Evolutionary conservation across 495 filamentous ascomycete species (phyloP).

Genomic region (Pseudomonodictys pantanalensis): DNA sequence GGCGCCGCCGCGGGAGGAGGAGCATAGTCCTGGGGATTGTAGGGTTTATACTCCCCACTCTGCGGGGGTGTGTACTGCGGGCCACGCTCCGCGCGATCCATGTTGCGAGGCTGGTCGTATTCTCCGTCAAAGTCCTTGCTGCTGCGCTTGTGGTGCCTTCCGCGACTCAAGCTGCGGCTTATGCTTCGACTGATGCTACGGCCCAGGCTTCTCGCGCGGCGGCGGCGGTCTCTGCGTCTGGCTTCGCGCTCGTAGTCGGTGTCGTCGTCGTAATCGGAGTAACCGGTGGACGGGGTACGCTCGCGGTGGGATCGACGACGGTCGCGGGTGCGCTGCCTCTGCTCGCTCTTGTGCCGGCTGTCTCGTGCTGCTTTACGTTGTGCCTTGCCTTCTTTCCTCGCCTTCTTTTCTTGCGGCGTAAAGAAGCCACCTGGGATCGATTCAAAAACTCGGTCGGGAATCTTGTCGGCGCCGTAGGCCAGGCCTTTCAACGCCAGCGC

Average conservation of each 20-base stretch:
- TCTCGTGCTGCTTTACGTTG: conserved; percentile 1
- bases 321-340: conserved; percentile 8
- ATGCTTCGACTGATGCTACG: conserved; percentile 17
- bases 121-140: conserved; percentile 19
- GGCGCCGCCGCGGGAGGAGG: not conserved
- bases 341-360: conserved; percentile 13
- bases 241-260: conserved; percentile 26
- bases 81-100: conserved; percentile 12
- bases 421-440: conserved; percentile 41
- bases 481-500: conserved; percentile 31
- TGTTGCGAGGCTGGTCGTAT: conserved; percentile 3
- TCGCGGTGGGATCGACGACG: conserved; percentile 21
- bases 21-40: conserved; percentile 36
- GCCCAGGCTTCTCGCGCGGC: conserved; percentile 26
- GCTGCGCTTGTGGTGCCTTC: conserved; percentile 6
- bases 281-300: conserved; percentile 24
- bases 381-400: conserved; percentile 12
- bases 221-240: conserved; percentile 8
- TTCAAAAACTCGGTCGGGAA: conserved; percentile 41
- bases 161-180: conserved; percentile 14
- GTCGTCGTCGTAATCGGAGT: conserved; percentile 29
- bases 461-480: conserved; percentile 38
- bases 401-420: conserved; percentile 32
- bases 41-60: conserved; percentile 27
- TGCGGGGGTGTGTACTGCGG: conserved; percentile 26